Evolutionary conservation across 2,329 filamentous ascomycete genomes (phyloP).

Genomic region (Cytospora paraplurivora): DNA sequence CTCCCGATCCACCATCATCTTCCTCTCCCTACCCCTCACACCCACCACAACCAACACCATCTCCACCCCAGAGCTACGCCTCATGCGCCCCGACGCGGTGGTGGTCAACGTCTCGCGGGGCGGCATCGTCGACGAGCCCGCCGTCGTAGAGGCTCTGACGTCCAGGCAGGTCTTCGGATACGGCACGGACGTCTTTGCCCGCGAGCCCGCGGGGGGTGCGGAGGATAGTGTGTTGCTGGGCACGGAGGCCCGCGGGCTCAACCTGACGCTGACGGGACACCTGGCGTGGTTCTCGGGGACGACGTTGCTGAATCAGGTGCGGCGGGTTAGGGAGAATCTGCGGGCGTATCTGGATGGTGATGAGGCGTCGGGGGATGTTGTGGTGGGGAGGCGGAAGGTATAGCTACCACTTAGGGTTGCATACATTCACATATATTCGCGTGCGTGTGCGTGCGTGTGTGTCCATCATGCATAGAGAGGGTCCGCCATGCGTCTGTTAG

Average conservation of each 20-base stretch:
- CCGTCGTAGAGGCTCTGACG: slow-evolving; percentile 31
- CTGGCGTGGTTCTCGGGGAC: slow-evolving; percentile 33
- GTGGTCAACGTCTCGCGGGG: slow-evolving; percentile 34
- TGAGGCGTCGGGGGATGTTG: slow-evolving; percentile 4
- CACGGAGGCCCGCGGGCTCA: slow-evolving; percentile 24
- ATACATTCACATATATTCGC: background rate
- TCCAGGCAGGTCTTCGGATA: slow-evolving; percentile 32
- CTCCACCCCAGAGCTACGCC: slow-evolving; percentile 30
- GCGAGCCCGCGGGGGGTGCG: slow-evolving; percentile 32
- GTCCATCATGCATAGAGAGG: no score
- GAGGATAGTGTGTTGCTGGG: slow-evolving; percentile 32
- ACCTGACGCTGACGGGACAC: slow-evolving; percentile 34
- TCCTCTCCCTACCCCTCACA: slow-evolving; percentile 30
- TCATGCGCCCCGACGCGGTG: slow-evolving; percentile 31
- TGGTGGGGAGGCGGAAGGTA: slow-evolving; percentile 14
- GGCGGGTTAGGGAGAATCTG: slow-evolving; percentile 30
- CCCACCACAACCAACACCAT: slow-evolving; percentile 29
- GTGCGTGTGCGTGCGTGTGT: no score
- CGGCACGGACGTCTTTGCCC: slow-evolving; percentile 33
- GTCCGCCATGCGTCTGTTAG: no score
- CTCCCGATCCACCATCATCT: slow-evolving; percentile 30
- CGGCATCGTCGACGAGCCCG: slow-evolving; percentile 30
- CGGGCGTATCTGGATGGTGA: slow-evolving; percentile 28
- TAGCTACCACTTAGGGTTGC: background rate
- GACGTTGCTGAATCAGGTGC: slow-evolving; percentile 31